Base-by-base conservation (phyloP, 345 rosid species). In the Citrus cavaleriei region DNA sequence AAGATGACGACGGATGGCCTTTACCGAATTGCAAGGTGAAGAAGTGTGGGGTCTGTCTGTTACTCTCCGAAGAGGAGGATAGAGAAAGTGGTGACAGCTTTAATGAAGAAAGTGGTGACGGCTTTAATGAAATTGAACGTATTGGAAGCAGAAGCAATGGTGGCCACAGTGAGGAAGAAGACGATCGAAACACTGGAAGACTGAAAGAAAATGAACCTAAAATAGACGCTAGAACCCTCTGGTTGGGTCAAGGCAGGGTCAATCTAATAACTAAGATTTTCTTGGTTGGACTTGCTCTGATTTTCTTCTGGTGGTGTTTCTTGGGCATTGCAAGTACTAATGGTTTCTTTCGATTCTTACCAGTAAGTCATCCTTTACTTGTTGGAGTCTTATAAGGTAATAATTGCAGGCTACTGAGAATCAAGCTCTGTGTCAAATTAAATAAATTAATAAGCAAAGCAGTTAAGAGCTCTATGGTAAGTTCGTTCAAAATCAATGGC, bases 291-390 rank as follows among this genome's bases (percentile, higher is more conserved):
- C 24, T 73, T 37, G 67, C 67, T 24, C 66, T 59, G 49, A 24
- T 73, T 70, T 58, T 72, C 54, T 37, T 73, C 12, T 35, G 49
- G 67, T 59, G 55, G 66, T 13, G 54, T 73, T 73, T 73, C 49
- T 59, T 59, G 35, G 61, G 75, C 74, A 10, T 54, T 72, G 12
- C 62, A 54, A 32, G 10, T 40, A 42, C 8, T 40, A 42, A 37
- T 37, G 25, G 10, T 19, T 66, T 22, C 49, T 19, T 5, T 37
- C 7, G 0, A 35, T 13, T 37, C 22, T 21, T 35, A 37, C 70
- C 49, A 67, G 63, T 54, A 54, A 71, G 62, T 21, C 24, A 30
- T 9, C 42, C 63, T 28, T 6, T 54, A 1, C 32, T 19, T 51
- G 62, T 19, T 71, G 62, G 16, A 71, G 28, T 67, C 42, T 21